These are phyloP conservation scores for Leishmania martiniquensis DNA, from an alignment of 208 protist genomes.

Conservation along the genomic window DNA sequence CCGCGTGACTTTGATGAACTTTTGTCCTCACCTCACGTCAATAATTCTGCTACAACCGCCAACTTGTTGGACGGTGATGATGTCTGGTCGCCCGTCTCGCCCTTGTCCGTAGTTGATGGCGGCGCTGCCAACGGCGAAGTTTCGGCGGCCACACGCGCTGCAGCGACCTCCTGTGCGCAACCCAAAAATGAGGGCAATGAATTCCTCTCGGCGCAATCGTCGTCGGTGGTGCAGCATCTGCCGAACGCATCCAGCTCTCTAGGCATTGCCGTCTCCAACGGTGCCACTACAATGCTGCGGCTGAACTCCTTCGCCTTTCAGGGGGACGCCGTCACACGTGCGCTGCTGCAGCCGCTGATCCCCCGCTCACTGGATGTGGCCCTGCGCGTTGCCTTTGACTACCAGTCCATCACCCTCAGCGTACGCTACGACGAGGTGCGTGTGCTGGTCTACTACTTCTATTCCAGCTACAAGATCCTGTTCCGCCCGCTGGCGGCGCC, in stretches of 20 bases:
- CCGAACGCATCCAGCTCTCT: neutral
- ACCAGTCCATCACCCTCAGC: conserved; percentile 59
- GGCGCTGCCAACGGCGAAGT: neutral
- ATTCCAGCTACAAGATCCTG: conserved; percentile 66
- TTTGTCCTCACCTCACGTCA: neutral
- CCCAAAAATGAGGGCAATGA: neutral
- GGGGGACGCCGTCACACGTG: conserved; percentile 22
- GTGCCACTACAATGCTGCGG: neutral
- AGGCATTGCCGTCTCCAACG: neutral
- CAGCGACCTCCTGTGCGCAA: no score
- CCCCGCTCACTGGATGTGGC: conserved; percentile 41
- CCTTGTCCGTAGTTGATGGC: neutral
- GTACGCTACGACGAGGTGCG: conserved; percentile 71
- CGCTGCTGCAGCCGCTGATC: conserved; percentile 53
- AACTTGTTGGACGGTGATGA: neutral
- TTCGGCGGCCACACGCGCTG: no score
- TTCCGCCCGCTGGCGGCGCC: conserved; percentile 70
- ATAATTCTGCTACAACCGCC: neutral
- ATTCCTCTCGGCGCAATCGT: no score
- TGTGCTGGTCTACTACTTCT: conserved; percentile 80
- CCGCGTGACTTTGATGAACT: neutral
- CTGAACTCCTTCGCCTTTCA: conserved; percentile 25
- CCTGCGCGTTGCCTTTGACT: conserved; percentile 65
- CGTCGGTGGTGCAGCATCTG: neutral
- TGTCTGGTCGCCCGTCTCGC: no score